A percentile compares a stretch with the other conserved stretches of the same genome.
Conservation (phyloP, 495 filamentous ascomycete genomes). For the Amniculicola lignicola region DNA sequence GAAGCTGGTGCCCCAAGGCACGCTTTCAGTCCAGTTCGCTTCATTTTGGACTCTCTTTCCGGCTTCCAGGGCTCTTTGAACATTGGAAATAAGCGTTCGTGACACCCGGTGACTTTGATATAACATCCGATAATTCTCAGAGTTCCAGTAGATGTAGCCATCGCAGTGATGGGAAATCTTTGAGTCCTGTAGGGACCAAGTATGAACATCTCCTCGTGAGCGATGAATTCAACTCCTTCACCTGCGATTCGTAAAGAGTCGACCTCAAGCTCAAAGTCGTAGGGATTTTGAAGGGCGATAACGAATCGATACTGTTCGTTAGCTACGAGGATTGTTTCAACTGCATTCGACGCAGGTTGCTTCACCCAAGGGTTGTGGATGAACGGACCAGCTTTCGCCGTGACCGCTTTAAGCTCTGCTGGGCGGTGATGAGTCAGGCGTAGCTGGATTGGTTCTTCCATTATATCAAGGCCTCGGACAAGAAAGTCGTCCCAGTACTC, state of each 20-base stretch:
- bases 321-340: conserved; percentile 68
- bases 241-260: conserved; percentile 74
- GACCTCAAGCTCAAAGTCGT: conserved; percentile 86
- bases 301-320: conserved; percentile 72
- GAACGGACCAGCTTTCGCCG: conserved; percentile 69
- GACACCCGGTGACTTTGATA: conserved; percentile 76
- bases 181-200: conserved; percentile 80
- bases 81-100: conserved; percentile 77
- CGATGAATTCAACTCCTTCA: conserved; percentile 67
- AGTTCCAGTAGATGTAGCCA: conserved; percentile 61
- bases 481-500: conserved; percentile 98
- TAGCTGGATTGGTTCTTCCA: conserved; percentile 50
- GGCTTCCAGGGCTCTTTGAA: conserved; percentile 74
- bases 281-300: conserved; percentile 87
- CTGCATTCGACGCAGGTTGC: conserved; percentile 53
- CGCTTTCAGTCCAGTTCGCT: conserved; percentile 64
- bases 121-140: conserved; percentile 74
- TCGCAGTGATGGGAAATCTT: conserved; percentile 66
- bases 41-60: conserved; percentile 67
- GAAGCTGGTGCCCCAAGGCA: conserved; percentile 50
- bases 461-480: conserved; percentile 72
- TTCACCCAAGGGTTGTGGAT: conserved; percentile 89
- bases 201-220: conserved; percentile 58
- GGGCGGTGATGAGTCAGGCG: conserved; percentile 70
- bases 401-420: conserved; percentile 52